Base-by-base conservation (phyloP, 192 early-diverging fungal genomes). In the Ramicandelaber brevisporus region DNA sequence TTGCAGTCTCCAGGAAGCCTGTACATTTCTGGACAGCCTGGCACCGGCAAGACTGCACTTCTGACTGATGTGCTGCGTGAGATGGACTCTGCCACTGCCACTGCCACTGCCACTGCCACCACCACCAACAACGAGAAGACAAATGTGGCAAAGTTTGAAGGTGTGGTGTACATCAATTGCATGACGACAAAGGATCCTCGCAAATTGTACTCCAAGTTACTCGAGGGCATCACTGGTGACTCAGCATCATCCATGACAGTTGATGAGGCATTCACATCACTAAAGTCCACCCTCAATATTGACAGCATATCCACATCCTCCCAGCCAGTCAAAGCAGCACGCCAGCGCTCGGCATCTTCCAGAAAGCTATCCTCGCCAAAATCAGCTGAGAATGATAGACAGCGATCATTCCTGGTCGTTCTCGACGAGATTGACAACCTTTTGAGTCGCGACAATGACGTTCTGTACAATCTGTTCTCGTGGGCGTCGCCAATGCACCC, bases 361-460 rank as follows among this genome's bases (percentile, higher is more conserved):
- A n/a, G n/a, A n/a, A n/a, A n/a, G n/a, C n/a, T n/a, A n/a, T n/a
- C n/a, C n/a, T n/a, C n/a, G n/a, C n/a, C n/a, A n/a, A n/a, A n/a
- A n/a, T n/a, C n/a, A n/a, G n/a, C n/a, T n/a, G n/a, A n/a, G n/a
- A n/a, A n/a, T n/a, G n/a, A 55, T 24, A 46, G 48, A 18, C 58
- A 62, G 20, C 40, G 38, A 14, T 44, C 60, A 14, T 37, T 47
- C 20, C 36, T 74, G 35, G 60, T 86, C 2, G 54, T 97, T 4
- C 54, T 97, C 9, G 90, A 97, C 46, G 90, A 97, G 47, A 77
- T 97, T 28, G 87, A 97, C 42, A 64, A 71, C 7, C 56, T 97
- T 17, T 29, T 83, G 15, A 75, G 77, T 10, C 61, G 54, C 38
- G 63, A 83, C 31, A 70, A 84, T 48, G 64, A 78, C 4, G 68